Evolutionary conservation across 1,284 basidiomycete species (phyloP).

Genomic region (Puccinia horiana): DNA sequence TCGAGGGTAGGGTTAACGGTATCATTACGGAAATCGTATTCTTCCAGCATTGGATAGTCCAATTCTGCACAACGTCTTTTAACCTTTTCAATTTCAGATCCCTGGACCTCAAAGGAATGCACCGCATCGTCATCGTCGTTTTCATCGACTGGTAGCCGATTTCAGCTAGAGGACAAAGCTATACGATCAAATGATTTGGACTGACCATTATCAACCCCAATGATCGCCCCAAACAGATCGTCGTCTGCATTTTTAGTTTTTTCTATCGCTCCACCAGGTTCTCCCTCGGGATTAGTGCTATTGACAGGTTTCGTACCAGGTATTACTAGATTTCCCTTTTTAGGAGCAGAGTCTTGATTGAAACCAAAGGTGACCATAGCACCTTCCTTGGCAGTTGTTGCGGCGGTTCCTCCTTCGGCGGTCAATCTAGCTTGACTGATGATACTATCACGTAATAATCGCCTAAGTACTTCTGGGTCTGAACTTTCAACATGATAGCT

Average conservation of each 20-base stretch:
- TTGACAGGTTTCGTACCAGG: conserved; percentile 66
- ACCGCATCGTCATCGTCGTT: conserved; percentile 94
- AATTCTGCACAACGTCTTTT: conserved; percentile 74
- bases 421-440: conserved; percentile 72
- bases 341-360: conserved; percentile 72
- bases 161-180: neutral
- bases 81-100: conserved; percentile 75
- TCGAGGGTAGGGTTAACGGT: conserved; percentile 90
- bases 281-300: conserved; percentile 55
- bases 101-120: conserved; percentile 90
- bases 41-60: conserved; percentile 93
- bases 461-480: conserved; percentile 84
- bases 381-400: conserved; percentile 61
- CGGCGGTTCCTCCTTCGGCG: conserved; percentile 58
- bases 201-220: conserved; percentile 83
- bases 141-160: conserved; percentile 68
- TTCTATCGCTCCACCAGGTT: conserved; percentile 53
- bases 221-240: conserved; percentile 80
- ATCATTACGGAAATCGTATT: conserved; percentile 97
- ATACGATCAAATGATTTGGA: conserved; percentile 40
- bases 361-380: conserved; percentile 64
- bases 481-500: conserved; percentile 91
- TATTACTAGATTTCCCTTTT: conserved; percentile 76
- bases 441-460: conserved; percentile 76
- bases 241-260: conserved; percentile 63